Conservation (phyloP, 768 basidiomycete genomes). For the Phylloporus sp. region DNA sequence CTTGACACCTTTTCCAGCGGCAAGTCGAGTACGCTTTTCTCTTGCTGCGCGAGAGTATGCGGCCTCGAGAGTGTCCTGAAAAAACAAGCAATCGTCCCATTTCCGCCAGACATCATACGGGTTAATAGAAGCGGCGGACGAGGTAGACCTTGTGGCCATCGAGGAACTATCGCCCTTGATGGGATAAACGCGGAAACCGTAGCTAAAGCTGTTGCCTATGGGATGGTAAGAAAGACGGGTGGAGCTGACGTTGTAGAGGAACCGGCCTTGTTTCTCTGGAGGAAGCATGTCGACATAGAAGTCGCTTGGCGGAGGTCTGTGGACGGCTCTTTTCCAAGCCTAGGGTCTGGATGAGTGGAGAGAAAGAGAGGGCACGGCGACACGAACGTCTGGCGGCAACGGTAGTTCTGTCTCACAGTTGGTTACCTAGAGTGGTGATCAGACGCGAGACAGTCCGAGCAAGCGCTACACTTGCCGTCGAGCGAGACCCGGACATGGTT, state of each 20-base stretch:
- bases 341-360: slow-evolving; percentile 21
- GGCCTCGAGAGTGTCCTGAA: slow-evolving; percentile 63
- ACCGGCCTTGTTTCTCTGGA: slow-evolving; percentile 53
- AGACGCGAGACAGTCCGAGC: neutral
- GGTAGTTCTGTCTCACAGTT: slow-evolving; percentile 7
- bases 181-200: slow-evolving; percentile 58
- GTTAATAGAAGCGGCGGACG: slow-evolving; percentile 32
- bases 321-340: slow-evolving; percentile 59
- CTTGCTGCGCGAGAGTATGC: slow-evolving; percentile 62
- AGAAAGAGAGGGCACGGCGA: neutral
- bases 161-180: slow-evolving; percentile 34
- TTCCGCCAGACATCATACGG: slow-evolving; percentile 74
- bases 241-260: too few relatives aligned
- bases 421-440: slow-evolving; percentile 6
- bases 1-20: slow-evolving; percentile 71
- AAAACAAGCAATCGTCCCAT: slow-evolving; percentile 80
- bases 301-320: slow-evolving; percentile 50
- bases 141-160: slow-evolving; percentile 8
- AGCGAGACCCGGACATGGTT: neutral
- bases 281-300: slow-evolving; percentile 58
- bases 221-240: neutral
- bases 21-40: slow-evolving; percentile 61
- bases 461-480: slow-evolving; percentile 10
- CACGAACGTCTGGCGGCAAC: slow-evolving; percentile 25
- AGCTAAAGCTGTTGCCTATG: slow-evolving; percentile 49